These are phyloP conservation scores for Paraconiothyrium sp. DNA, from an alignment of 2,329 filamentous ascomycete genomes.

Conservation along the genomic window DNA sequence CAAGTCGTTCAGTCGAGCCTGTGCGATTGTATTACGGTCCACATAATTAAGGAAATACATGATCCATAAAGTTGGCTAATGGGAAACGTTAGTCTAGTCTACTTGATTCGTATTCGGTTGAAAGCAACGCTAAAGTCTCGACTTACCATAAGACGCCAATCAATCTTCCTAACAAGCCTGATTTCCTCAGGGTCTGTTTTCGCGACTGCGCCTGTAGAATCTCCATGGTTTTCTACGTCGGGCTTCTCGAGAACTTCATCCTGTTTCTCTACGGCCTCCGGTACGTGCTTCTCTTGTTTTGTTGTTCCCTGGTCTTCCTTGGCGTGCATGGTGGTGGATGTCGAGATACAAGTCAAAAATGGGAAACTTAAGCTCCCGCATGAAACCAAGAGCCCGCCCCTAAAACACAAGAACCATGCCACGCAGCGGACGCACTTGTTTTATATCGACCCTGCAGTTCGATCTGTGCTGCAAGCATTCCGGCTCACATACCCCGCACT, in stretches of 20 bases:
- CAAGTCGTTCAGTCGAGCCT: constrained; percentile 69
- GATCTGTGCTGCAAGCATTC: too few species aligned
- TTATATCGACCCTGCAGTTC: too few species aligned
- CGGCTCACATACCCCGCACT: too few species aligned
- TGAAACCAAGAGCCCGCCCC: too few species aligned
- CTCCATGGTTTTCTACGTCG: constrained; percentile 23
- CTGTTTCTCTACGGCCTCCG: too few species aligned
- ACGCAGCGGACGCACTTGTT: too few species aligned
- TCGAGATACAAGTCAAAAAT: too few species aligned
- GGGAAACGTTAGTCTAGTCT: not conserved
- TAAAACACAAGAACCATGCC: too few species aligned
- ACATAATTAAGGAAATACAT: constrained; percentile 6
- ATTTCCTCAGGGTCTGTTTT: constrained; percentile 47
- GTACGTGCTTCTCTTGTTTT: too few species aligned
- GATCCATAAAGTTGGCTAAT: not conserved
- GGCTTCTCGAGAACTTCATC: not conserved
- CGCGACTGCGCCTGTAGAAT: constrained; percentile 43
- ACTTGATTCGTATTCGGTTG: not conserved
- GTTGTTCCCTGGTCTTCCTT: too few species aligned
- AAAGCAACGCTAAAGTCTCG: not conserved
- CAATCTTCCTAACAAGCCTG: constrained; percentile 44
- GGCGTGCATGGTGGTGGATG: too few species aligned
- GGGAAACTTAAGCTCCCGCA: too few species aligned
- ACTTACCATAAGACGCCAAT: constrained; percentile 42
- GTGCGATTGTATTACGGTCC: constrained; percentile 71